These are phyloP conservation scores for Pichia paraexigua DNA, from an alignment of 805 yeast genomes.

Conservation along the genomic window DNA sequence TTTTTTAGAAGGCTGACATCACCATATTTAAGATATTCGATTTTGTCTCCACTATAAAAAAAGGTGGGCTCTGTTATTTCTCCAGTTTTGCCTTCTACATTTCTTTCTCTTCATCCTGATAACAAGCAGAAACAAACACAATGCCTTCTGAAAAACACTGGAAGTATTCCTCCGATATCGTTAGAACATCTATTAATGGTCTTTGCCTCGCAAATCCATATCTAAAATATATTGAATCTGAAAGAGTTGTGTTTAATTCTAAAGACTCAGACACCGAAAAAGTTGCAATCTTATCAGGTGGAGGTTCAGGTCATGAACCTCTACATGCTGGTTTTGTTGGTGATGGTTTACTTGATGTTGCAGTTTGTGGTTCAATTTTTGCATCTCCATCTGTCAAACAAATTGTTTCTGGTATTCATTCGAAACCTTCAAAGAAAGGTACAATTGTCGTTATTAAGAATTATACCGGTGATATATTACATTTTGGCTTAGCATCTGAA, in stretches of 20 bases:
- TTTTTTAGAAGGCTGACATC: neutral
- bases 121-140: neutral
- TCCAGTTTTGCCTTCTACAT: neutral
- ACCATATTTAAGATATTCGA: neutral
- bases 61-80: neutral
- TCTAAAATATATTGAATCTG: constrained; percentile 44
- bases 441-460: constrained; percentile 78
- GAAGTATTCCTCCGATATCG: constrained; percentile 9
- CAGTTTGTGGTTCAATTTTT: constrained; percentile 85
- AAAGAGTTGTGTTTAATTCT: constrained; percentile 43
- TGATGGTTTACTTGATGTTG: constrained; percentile 71
- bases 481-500: constrained; percentile 88
- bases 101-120: neutral
- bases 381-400: constrained; percentile 89
- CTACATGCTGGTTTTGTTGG: constrained; percentile 91
- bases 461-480: constrained; percentile 90
- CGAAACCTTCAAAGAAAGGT: constrained; percentile 49
- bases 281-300: constrained; percentile 77
- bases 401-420: constrained; percentile 61
- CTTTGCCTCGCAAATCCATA: constrained; percentile 39
- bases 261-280: constrained; percentile 34
- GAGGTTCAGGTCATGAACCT: constrained; percentile 96
- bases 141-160: constrained; percentile 12
- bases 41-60: neutral
- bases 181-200: constrained; percentile 8